A percentile compares a stretch with the other conserved stretches of the same genome.
Evolutionary conservation across 2,329 filamentous ascomycete species (phyloP).

Genomic region (Phaeomoniella chlamydospora): DNA sequence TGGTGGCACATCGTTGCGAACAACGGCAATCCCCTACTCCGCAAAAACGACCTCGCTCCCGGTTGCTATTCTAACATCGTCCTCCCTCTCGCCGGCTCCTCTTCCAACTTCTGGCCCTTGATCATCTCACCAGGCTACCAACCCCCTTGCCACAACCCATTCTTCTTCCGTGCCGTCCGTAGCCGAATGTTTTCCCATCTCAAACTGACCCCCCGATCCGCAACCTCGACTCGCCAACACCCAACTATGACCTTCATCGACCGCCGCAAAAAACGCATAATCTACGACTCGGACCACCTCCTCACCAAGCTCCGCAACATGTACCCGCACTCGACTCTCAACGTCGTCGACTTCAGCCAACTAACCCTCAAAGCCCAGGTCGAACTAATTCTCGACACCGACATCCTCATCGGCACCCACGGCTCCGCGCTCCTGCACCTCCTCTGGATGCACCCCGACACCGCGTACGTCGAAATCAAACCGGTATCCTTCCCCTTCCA

Average conservation of each 20-base stretch:
- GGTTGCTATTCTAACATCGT: constrained; percentile 12
- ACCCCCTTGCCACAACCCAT: neutral
- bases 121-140: neutral
- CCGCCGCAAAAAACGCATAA: too few species aligned
- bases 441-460: neutral
- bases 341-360: neutral
- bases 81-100: constrained; percentile 12
- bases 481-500: neutral
- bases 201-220: constrained; percentile 12
- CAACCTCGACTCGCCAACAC: constrained; percentile 11
- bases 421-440: neutral
- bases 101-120: constrained; percentile 13
- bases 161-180: constrained; percentile 2
- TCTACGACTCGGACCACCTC: neutral
- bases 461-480: neutral
- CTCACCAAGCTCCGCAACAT: neutral
- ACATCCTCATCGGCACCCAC: neutral
- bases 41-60: constrained; percentile 7
- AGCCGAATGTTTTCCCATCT: constrained; percentile 5
- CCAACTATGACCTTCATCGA: constrained; percentile 4
- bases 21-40: neutral
- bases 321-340: neutral
- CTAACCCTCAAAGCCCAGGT: neutral
- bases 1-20: constrained; percentile 8
- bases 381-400: neutral